A percentile compares a stretch with the other conserved stretches of the same genome.
Conservation (phyloP, 2,329 filamentous ascomycete genomes). For the Apiospora sp. region DNA sequence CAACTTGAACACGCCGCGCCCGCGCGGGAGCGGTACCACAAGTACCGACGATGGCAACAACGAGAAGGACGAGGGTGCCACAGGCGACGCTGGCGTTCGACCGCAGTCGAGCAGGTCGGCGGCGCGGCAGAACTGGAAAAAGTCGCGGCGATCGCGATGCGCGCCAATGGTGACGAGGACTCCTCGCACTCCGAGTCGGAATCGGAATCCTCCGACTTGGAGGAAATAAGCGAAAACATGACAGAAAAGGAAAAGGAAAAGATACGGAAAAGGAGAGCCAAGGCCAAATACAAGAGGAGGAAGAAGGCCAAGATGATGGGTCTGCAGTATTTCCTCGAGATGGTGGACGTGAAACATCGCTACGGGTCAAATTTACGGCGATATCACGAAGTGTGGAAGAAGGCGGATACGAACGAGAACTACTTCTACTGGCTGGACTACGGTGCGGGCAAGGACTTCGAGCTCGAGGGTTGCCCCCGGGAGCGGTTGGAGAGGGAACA, state of each 20-base stretch:
- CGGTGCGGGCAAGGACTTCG: slow-evolving; percentile 75
- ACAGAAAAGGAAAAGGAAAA: slow-evolving; percentile 49
- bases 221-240: slow-evolving; percentile 37
- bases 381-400: slow-evolving; percentile 88
- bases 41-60: background rate
- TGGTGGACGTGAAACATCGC: slow-evolving; percentile 86
- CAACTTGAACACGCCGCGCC: slow-evolving; percentile 55
- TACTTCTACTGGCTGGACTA: slow-evolving; percentile 95
- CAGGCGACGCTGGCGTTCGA: slow-evolving; percentile 18
- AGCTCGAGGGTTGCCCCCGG: slow-evolving; percentile 76
- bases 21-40: slow-evolving; percentile 36
- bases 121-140: slow-evolving; percentile 82
- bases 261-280: slow-evolving; percentile 49
- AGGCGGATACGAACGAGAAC: slow-evolving; percentile 78
- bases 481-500: slow-evolving; percentile 79
- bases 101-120: slow-evolving; percentile 39
- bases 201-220: slow-evolving; percentile 41
- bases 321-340: slow-evolving; percentile 83
- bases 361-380: slow-evolving; percentile 83
- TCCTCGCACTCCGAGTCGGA: slow-evolving; percentile 53
- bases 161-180: slow-evolving; percentile 74
- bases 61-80: no score
- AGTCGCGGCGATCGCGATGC: slow-evolving; percentile 72
- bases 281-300: slow-evolving; percentile 64
- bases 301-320: slow-evolving; percentile 82